phyloP scores from a whole-genome alignment of 2,329 filamentous ascomycete genomes.

The Colletotrichum chrysophilum region DNA sequence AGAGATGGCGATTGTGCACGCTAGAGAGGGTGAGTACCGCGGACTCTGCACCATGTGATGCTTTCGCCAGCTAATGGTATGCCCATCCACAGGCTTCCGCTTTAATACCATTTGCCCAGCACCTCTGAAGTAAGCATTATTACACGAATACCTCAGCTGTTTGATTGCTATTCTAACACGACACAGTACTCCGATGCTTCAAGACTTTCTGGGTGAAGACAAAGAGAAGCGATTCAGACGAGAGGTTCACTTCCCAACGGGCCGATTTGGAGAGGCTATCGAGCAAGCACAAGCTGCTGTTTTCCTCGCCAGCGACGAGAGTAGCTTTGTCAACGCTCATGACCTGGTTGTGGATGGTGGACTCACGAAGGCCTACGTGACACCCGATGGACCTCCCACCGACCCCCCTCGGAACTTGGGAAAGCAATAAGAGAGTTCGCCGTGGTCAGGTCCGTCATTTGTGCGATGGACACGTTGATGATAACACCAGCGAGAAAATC shows the following conservation, averaged over 20 bases:
- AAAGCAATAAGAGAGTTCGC: neutral
- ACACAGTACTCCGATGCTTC: slow-evolving; percentile 82
- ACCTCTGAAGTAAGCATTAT: slow-evolving; percentile 55
- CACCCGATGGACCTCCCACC: slow-evolving; percentile 62
- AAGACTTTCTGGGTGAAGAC: slow-evolving; percentile 93
- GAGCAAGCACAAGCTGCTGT: slow-evolving; percentile 91
- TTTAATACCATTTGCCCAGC: slow-evolving; percentile 93
- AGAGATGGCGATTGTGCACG: slow-evolving; percentile 91
- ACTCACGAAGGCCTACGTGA: slow-evolving; percentile 90
- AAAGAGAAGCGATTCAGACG: slow-evolving; percentile 78
- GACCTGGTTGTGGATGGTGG: slow-evolving; percentile 97
- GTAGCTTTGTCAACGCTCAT: slow-evolving; percentile 86
- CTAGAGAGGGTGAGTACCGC: slow-evolving; percentile 60
- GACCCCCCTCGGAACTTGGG: neutral
- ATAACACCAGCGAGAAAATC: neutral
- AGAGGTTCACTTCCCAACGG: slow-evolving; percentile 88
- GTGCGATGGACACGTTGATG: neutral
- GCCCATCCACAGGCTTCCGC: slow-evolving; percentile 62
- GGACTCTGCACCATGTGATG: too few species aligned
- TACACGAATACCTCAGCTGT: neutral
- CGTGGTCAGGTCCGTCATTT: neutral
- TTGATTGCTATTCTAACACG: neutral
- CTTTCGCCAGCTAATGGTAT: neutral
- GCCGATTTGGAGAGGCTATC: slow-evolving; percentile 87
- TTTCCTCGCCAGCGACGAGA: slow-evolving; percentile 87